A percentile compares a stretch with the other conserved stretches of the same genome.
phyloP scores from a whole-genome alignment of 257 asterid genomes.

The Solanum pimpinellifolium region DNA sequence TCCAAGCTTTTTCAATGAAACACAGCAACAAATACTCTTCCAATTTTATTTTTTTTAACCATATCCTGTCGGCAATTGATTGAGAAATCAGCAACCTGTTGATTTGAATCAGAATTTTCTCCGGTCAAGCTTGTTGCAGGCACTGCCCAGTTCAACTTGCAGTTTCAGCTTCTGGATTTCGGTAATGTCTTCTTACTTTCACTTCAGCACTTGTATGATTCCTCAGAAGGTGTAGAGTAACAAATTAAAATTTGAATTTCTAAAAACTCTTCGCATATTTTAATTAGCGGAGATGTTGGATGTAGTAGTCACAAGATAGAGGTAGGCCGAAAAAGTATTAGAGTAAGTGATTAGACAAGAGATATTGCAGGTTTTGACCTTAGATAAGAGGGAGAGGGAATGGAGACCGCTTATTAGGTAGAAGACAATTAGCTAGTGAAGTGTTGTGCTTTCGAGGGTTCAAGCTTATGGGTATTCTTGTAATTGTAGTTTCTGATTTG shows the following conservation, averaged over 20 bases:
- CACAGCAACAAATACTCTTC: neutral
- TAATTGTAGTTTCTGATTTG: neutral
- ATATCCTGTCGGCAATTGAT: neutral
- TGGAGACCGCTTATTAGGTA: neutral
- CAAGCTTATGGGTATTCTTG: neutral
- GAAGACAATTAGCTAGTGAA: neutral
- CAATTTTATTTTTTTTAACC: neutral
- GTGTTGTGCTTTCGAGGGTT: neutral
- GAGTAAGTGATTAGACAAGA: neutral
- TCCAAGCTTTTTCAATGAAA: no score
- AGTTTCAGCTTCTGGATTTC: constrained; percentile 24
- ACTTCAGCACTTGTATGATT: neutral
- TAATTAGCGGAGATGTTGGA: neutral
- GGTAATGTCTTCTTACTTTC: constrained; percentile 24
- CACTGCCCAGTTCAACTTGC: constrained; percentile 59
- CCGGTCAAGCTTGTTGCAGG: constrained; percentile 35
- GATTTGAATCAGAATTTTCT: neutral
- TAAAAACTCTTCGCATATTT: neutral
- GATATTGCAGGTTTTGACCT: neutral
- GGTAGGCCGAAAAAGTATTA: neutral
- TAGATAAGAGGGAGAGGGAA: neutral
- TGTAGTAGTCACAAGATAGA: neutral
- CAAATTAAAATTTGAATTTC: neutral
- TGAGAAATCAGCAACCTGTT: neutral
- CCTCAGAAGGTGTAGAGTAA: neutral